Evolutionary conservation across 371 early-diverging fungal genomes (phyloP).

Genomic region (Funneliformis caledonium): DNA sequence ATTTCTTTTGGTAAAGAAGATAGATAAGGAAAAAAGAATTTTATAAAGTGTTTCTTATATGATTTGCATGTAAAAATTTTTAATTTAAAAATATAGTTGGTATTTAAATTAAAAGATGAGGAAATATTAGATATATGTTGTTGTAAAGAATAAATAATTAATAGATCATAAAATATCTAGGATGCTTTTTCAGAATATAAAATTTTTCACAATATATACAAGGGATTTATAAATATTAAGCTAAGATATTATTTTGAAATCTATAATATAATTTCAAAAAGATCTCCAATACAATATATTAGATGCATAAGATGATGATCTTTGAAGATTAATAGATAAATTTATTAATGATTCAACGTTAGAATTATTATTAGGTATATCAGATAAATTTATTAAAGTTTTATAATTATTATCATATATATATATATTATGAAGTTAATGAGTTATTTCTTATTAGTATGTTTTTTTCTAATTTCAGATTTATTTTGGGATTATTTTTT

Average conservation of each 20-base stretch:
- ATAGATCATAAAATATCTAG: background rate
- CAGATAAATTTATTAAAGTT: background rate
- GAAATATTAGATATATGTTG: background rate
- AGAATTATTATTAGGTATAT: background rate
- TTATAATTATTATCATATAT: background rate
- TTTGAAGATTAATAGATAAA: too few relatives aligned
- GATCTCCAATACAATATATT: background rate
- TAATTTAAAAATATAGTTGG: background rate
- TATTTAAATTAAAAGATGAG: background rate
- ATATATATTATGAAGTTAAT: background rate
- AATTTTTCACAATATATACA: constrained; percentile 23
- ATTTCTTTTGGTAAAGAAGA: background rate
- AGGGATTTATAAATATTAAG: too few relatives aligned
- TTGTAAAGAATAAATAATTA: constrained; percentile 10
- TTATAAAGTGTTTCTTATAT: background rate
- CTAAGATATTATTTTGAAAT: background rate
- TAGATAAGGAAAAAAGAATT: background rate
- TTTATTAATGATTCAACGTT: background rate
- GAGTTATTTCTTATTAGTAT: too few relatives aligned
- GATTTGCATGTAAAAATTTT: background rate
- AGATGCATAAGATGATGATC: too few relatives aligned
- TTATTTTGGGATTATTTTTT: too few relatives aligned
- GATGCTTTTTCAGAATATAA: constrained; percentile 22
- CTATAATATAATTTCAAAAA: background rate
- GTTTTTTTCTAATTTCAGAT: too few relatives aligned